A percentile compares a stretch with the other conserved stretches of the same genome.
phyloP scores from a whole-genome alignment of 352 stramenopile species.

The Pythium phragmitis region DNA sequence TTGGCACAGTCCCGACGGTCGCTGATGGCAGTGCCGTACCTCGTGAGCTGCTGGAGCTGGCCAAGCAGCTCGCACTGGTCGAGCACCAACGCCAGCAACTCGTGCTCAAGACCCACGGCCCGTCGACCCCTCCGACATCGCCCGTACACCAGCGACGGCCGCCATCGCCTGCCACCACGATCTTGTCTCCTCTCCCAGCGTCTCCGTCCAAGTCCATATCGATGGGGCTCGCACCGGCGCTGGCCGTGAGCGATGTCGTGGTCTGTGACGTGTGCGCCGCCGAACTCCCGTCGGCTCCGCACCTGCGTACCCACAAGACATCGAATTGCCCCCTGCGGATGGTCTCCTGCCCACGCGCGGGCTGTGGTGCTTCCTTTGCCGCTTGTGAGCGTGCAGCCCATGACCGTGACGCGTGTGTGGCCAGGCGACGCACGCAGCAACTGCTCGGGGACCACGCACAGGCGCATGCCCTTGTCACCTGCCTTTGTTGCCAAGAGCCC shows the following conservation, averaged over 20 bases:
- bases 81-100: constrained; percentile 27
- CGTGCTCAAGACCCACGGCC: not conserved
- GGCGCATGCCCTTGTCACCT: constrained; percentile 39
- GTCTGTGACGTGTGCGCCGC: constrained; percentile 42
- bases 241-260: constrained; percentile 12
- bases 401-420: constrained; percentile 39
- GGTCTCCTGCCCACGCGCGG: constrained; percentile 43
- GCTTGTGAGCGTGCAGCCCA: constrained; percentile 34
- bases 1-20: not conserved
- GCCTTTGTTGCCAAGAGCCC: constrained; percentile 37
- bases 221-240: constrained; percentile 18
- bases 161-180: constrained; percentile 12
- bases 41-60: constrained; percentile 22
- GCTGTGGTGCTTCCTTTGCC: constrained; percentile 39
- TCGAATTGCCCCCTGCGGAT: constrained; percentile 40
- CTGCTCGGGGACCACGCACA: constrained; percentile 41
- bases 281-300: constrained; percentile 34
- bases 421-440: constrained; percentile 33
- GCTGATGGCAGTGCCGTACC: not conserved
- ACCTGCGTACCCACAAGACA: constrained; percentile 39
- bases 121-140: not conserved
- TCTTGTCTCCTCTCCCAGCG: constrained; percentile 13
- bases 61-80: constrained; percentile 26
- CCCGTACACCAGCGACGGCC: not conserved
- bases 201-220: not conserved